Evolutionary conservation across 306 rosid species (phyloP), one percentile per base, ranked within the genome.

Genomic region (Ammopiptanthus mongolicus): DNA sequence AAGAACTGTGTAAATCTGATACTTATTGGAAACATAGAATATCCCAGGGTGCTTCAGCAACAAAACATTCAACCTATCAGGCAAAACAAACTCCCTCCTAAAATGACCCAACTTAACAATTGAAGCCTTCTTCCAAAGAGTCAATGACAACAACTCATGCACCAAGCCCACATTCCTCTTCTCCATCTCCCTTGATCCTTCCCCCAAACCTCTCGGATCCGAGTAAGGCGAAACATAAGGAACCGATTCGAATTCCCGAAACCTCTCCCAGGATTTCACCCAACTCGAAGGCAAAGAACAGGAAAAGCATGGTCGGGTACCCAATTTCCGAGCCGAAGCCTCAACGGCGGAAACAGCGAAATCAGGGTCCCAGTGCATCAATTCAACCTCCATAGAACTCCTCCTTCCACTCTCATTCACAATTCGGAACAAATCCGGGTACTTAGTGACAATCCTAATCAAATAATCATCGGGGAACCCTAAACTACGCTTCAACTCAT

Each of bases 381-480:
- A 71, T 67, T 89, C 97, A 67, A 93, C 80, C 69, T 85, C 96
- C 94, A 93, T 84, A 39, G 98, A 83, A 57, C 79, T 89, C 39
- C 83, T 64, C 63, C 92, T 86, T 12, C 96, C 91, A 11, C 83
- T 79, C 42, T 88, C 61, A 41, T 88, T 89, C 3, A 91, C 86
- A 58, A 94, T 46, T 5, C 85, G 94, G 72, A 94, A 91, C 82
- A 88, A 39, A 63, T 88, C 79, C 0, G 88, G 71, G 76, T 87
- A 73, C 36, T 71, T 87, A 0, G 96, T 88, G 8, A 91, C 81
- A 36, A 88, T 77, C 36, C 96, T 76, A 73, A 89, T 84, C 31
- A 91, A 18, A 81, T 89, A 94, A 71, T 91, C 97, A 50, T 91
- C 93, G 0, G 98, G 92, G 44, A 91, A 82, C 46, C 97, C 98